phyloP scores from a whole-genome alignment of 495 filamentous ascomycete species.

The Hypoxylon intermedium region DNA sequence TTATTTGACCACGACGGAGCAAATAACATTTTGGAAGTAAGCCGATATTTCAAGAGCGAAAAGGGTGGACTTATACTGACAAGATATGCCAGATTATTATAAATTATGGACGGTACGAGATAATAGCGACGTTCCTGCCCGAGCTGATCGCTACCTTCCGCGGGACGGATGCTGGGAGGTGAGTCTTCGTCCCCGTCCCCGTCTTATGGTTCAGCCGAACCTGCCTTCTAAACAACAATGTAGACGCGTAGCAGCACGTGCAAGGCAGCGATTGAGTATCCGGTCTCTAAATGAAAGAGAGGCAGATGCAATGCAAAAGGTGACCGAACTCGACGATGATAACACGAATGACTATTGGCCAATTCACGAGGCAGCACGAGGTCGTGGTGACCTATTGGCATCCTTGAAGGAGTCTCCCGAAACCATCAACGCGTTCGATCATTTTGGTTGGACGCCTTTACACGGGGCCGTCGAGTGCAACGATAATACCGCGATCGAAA shows the following conservation, averaged over 20 bases:
- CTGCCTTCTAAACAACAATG: neutral
- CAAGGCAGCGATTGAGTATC: neutral
- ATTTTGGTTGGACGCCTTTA: conserved; percentile 5
- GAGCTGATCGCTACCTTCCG: neutral
- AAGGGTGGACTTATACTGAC: neutral
- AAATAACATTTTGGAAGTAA: neutral
- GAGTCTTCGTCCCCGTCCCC: neutral
- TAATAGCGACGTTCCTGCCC: neutral
- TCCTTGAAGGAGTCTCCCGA: conserved; percentile 8
- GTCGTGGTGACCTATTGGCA: neutral
- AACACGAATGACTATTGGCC: conserved; percentile 3
- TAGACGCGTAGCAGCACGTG: neutral
- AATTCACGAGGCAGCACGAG: conserved; percentile 17
- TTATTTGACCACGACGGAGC: no score
- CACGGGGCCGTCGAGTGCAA: neutral
- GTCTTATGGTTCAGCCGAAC: neutral
- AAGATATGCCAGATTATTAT: neutral
- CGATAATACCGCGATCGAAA: neutral
- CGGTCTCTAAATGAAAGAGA: neutral
- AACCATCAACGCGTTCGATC: conserved; percentile 5
- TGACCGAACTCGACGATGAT: conserved; percentile 10
- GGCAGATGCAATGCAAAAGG: neutral
- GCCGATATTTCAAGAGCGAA: neutral
- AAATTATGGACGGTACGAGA: neutral
- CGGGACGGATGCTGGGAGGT: conserved; percentile 1